phyloP scores from a whole-genome alignment of 2,329 filamentous ascomycete species.

The Purpureocillium takamizusanense region DNA sequence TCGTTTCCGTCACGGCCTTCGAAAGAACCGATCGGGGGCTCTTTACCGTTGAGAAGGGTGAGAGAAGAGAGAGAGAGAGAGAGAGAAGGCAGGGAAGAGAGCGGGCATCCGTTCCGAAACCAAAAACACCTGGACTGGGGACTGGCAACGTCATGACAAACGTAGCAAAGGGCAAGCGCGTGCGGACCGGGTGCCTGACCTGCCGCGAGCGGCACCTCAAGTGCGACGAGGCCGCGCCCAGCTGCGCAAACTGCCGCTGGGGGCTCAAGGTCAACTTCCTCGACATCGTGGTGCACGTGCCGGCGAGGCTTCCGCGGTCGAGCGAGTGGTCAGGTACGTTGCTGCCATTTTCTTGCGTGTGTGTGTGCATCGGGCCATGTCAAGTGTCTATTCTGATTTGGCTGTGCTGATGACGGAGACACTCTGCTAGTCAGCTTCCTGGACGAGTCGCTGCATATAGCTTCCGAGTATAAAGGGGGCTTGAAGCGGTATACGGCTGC shows the following conservation, averaged over 20 bases:
- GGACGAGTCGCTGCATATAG: conserved; percentile 84
- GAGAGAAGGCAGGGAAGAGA: no score
- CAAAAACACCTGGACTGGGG: no score
- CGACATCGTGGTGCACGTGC: conserved; percentile 65
- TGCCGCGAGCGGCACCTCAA: conserved; percentile 86
- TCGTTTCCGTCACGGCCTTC: no score
- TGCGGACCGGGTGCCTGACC: conserved; percentile 83
- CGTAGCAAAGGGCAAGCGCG: conserved; percentile 53
- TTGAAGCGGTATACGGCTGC: conserved; percentile 56
- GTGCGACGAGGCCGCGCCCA: conserved; percentile 65
- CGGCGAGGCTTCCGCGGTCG: conserved; percentile 37
- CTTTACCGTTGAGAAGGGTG: no score
- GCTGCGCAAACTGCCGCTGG: conserved; percentile 67
- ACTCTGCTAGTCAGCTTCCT: conserved; percentile 56
- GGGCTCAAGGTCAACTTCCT: conserved; percentile 88
- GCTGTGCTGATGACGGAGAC: conserved; percentile 5
- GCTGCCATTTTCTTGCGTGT: no score
- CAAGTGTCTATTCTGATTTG: no score
- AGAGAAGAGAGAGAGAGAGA: no score
- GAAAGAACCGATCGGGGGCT: no score
- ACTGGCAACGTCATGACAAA: neutral
- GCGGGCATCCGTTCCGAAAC: no score
- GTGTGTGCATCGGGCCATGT: no score
- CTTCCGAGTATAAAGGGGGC: conserved; percentile 81
- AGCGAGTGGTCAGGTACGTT: conserved; percentile 16